Evolutionary conservation across 2,329 filamentous ascomycete genomes (phyloP), one percentile per base, ranked within the genome.

Genomic region (Pezicula radicicola): DNA sequence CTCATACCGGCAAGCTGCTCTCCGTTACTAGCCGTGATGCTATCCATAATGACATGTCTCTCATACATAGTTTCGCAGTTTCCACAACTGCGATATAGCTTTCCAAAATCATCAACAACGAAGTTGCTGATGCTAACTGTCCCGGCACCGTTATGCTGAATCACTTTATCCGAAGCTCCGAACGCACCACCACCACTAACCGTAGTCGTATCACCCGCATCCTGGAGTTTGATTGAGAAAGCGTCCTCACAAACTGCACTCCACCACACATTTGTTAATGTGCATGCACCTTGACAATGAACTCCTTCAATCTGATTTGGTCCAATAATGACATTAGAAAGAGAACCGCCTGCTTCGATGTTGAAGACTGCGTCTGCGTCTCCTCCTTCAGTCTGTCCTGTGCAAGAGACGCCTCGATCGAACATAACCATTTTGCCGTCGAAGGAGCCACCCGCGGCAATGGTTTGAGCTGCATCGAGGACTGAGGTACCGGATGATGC

Each of bases 51-150:
- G 49, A 63, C 53, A 41, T 62, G 55, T 39, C 60, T 42, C 50
- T 60, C 50, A 35, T 51, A 49, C 40, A 48, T 66, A 10, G 64
- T 66, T 1, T 56, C 27, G 67, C 75, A 79, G 68, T 79, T 78
- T 28, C 76, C 77, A 60, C 76, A 80, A 53, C 68, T 72, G 49
- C 77, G 73, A 52, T 74, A 74, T 13, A 80, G 64, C 58, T 79
- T 80, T 46, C 76, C 77, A 41, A 72, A 72, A 55, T 69, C 65
- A 54, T 67, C 66, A 50, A 71, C 71, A 42, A 68, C 71, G 60
- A 74, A 79, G 56, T 72, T 56, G 35, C 48, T 53, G 19, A 64
- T 51, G 9, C 37, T 45, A 12, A 63, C 48, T 19, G 69, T 72
- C n/a, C 72, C 72, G 13, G 66, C 67, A 2, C 72, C 72, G 57